Conservation (phyloP, 805 yeast species). For the Saturnispora galanensis region DNA sequence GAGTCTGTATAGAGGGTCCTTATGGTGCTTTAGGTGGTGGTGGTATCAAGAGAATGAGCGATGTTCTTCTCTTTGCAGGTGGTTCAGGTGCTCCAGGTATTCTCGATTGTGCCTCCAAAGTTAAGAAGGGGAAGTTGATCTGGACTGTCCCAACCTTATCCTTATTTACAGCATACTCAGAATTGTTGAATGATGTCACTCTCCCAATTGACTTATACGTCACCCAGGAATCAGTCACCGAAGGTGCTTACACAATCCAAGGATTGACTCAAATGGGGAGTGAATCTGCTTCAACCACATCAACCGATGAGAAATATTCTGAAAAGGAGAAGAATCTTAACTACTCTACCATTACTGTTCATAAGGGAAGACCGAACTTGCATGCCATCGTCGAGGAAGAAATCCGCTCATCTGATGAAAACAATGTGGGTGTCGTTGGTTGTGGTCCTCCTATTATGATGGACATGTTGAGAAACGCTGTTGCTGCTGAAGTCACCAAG, state of each 20-base stretch:
- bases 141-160: constrained; percentile 51
- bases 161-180: constrained; percentile 35
- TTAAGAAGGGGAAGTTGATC: constrained; percentile 33
- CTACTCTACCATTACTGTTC: not conserved
- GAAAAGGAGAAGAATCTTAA: constrained; percentile 2
- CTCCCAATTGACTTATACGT: constrained; percentile 28
- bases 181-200: constrained; percentile 20
- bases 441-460: constrained; percentile 39
- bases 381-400: constrained; percentile 26
- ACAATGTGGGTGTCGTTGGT: constrained; percentile 30
- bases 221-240: constrained; percentile 24
- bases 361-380: constrained; percentile 32
- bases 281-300: constrained; percentile 3
- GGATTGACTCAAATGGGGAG: not conserved
- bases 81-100: constrained; percentile 63
- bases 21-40: constrained; percentile 40
- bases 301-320: constrained; percentile 8
- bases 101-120: constrained; percentile 27
- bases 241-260: not conserved
- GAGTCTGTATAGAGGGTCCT: constrained; percentile 53
- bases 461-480: constrained; percentile 5
- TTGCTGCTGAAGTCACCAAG: not conserved
- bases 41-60: constrained; percentile 39
- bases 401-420: constrained; percentile 24
- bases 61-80: constrained; percentile 51